These are phyloP conservation scores for Psilocybe subaeruginosa DNA, from an alignment of 768 basidiomycete species.

Conservation along the genomic window DNA sequence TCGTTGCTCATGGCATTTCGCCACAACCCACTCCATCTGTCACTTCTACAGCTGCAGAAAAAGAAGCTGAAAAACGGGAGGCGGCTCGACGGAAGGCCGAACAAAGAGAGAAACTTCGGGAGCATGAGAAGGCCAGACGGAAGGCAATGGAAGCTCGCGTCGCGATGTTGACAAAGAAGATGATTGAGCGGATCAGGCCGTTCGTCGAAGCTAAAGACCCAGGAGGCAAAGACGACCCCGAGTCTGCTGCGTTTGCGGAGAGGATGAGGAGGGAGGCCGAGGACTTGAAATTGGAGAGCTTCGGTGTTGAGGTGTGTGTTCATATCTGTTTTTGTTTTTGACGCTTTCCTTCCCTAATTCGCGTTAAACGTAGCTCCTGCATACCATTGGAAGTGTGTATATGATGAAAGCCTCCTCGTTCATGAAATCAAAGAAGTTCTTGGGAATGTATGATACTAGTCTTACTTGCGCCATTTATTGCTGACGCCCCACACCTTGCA, in stretches of 20 bases:
- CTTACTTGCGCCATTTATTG: constrained; percentile 1
- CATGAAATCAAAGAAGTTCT: constrained; percentile 88
- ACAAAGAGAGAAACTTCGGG: constrained; percentile 82
- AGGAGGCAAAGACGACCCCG: constrained; percentile 78
- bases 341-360: neutral
- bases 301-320: constrained; percentile 84
- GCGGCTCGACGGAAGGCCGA: constrained; percentile 72
- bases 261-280: constrained; percentile 85
- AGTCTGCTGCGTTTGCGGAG: constrained; percentile 78
- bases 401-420: constrained; percentile 91
- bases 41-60: constrained; percentile 28
- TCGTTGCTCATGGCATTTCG: constrained; percentile 23
- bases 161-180: constrained; percentile 71
- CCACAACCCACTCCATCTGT: constrained; percentile 13
- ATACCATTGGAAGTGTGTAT: constrained; percentile 91
- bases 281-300: constrained; percentile 95
- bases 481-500: neutral
- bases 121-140: constrained; percentile 79
- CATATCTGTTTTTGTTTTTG: neutral
- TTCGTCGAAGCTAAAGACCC: constrained; percentile 90
- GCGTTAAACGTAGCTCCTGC: constrained; percentile 61
- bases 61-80: constrained; percentile 44
- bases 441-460: constrained; percentile 66
- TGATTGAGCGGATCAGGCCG: constrained; percentile 83
- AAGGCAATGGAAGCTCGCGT: constrained; percentile 83